phyloP scores from a whole-genome alignment of 306 rosid species.

The Adenanthera pavonina region DNA sequence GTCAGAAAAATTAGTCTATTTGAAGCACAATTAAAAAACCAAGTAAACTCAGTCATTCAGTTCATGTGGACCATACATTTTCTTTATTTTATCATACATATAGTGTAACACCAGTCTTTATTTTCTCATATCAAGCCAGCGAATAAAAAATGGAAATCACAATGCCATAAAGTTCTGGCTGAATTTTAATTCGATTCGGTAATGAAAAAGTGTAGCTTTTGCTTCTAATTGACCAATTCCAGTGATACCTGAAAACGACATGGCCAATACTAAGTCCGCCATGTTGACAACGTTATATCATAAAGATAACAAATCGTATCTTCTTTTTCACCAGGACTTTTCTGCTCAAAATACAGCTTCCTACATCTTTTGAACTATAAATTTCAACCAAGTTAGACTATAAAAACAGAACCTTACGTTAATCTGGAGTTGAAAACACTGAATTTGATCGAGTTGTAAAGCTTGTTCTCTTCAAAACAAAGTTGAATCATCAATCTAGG shows the following conservation, averaged over 20 bases:
- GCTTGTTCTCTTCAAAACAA: conserved; percentile 21
- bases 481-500: conserved; percentile 50
- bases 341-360: background rate
- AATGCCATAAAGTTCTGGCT: conserved; percentile 42
- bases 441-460: conserved; percentile 24
- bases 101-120: background rate
- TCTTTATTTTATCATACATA: background rate
- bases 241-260: conserved; percentile 36
- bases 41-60: conserved; percentile 20
- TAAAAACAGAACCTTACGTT: background rate
- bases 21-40: background rate
- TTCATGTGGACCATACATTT: conserved; percentile 25
- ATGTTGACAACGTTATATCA: conserved; percentile 9
- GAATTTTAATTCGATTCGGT: conserved; percentile 62
- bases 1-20: background rate
- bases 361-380: background rate
- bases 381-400: background rate
- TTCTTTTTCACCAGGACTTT: background rate
- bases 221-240: conserved; percentile 36
- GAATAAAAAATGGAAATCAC: background rate
- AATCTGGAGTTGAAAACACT: background rate
- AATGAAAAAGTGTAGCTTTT: conserved; percentile 3
- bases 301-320: conserved; percentile 23
- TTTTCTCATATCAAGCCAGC: background rate
- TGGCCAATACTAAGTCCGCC: background rate